A percentile compares a stretch with the other conserved stretches of the same genome.
Evolutionary conservation across 139 green algal species (phyloP).

Genomic region (Coelastrella sp.): DNA sequence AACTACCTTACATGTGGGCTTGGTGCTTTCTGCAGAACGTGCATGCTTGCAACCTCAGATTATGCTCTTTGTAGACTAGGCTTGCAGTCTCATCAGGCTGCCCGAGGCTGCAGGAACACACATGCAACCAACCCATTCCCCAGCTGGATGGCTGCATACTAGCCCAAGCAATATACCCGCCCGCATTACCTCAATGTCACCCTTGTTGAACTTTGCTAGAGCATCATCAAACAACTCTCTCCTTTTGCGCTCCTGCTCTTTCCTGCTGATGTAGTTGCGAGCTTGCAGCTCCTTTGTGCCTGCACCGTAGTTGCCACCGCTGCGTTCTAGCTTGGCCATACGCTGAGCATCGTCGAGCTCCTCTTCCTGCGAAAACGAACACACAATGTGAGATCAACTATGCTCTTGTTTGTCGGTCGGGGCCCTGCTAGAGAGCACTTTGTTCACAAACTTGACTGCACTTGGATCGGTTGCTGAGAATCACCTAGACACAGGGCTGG

Average conservation of each 20-base stretch:
- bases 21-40: no score
- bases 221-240: constrained; percentile 92
- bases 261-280: constrained; percentile 90
- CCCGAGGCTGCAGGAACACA: no score
- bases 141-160: no score
- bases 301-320: constrained; percentile 94
- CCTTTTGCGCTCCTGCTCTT: constrained; percentile 90
- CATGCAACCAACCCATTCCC: no score
- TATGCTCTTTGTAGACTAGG: no score
- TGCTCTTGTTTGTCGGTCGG: not conserved
- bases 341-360: constrained; percentile 74
- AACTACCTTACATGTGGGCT: no score
- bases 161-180: not conserved
- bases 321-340: constrained; percentile 84
- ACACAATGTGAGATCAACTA: not conserved
- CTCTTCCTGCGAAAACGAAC: constrained; percentile 57
- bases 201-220: constrained; percentile 87
- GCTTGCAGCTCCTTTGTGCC: constrained; percentile 56
- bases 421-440: not conserved
- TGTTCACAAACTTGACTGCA: not conserved
- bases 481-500: not conserved
- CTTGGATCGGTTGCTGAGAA: no score
- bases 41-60: no score
- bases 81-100: not conserved
- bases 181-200: constrained; percentile 75